Evolutionary conservation across 169 alveolate species (phyloP).

Genomic region (Plasmodium billcollinsi): DNA sequence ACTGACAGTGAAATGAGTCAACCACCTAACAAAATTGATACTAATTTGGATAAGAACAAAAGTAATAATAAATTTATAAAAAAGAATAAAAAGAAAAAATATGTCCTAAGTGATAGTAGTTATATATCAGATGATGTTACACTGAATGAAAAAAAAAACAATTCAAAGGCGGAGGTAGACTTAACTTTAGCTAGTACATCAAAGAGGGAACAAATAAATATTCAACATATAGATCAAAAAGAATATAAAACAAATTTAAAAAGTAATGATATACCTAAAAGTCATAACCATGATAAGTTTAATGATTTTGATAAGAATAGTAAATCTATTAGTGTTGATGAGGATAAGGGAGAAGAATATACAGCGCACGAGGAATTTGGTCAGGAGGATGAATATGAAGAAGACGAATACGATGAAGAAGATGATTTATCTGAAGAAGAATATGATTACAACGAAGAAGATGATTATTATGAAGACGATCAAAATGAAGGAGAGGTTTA

Average conservation of each 20-base stretch:
- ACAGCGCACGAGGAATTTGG: background rate
- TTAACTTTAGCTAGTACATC: background rate
- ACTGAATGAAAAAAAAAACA: background rate
- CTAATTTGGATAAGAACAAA: background rate
- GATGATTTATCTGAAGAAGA: background rate
- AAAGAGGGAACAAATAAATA: background rate
- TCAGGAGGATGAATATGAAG: background rate
- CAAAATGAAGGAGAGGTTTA: background rate
- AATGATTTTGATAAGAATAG: background rate
- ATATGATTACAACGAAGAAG: background rate
- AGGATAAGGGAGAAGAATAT: background rate
- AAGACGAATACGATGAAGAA: slow-evolving; percentile 2
- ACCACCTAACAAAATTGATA: background rate
- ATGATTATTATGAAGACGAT: background rate
- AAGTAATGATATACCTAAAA: no score
- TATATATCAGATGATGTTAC: background rate
- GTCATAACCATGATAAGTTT: background rate
- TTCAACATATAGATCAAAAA: background rate
- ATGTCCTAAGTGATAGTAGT: slow-evolving; percentile 45
- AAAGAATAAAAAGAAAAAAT: slow-evolving; percentile 38
- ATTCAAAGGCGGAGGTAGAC: background rate
- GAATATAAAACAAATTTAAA: background rate
- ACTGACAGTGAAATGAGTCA: slow-evolving; percentile 15
- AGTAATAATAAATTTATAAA: background rate
- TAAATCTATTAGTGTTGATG: background rate